Evolutionary conservation across 176 grass and related monocot species (phyloP), one percentile per base, ranked within the genome.

Genomic region (Musa itinerans): DNA sequence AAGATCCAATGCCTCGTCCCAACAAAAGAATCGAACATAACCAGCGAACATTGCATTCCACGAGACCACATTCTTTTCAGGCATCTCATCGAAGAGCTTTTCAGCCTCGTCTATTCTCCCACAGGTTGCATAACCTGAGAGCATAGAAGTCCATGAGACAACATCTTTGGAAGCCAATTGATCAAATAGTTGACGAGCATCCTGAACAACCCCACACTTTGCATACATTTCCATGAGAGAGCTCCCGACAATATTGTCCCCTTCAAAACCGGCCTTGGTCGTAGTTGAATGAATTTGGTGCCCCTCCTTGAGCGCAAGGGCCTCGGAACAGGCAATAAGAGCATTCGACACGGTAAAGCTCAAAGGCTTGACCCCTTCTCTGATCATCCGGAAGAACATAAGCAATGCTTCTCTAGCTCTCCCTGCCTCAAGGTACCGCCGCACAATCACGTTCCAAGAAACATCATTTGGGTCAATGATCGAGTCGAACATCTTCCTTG

Each of bases 31-130:
- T 50, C 74, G 90, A 49, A 86, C 51, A 75, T 92, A 92, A 19
- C 86, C 86, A 12, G 62, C 88, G 64, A 99, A 80, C 90, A 99
- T 89, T 63, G 95, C 84, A 78, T 99, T 99, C 91, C 95, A 99
- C 8, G 86, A 92, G 43, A 99, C 86, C 1, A 94, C 73, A 79
- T 92, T 99, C 49, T 64, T 82, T 6, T 89, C 78, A 78, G 87
- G 69, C 91, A 99, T 99, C 24, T 82, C 62, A 50, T 89, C 61
- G 17, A 92, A 94, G n/a, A 94, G 52, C 48, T 65, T 54, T 71
- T 88, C 88, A 50, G 95, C 95, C 55, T 94, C 91, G 54, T 58
- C 50, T 65, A 94, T 83, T 86, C 88, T 92, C 75, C 90, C 95
- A 67, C 78, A 89, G 65, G 88, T 26, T 63, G 82, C 88, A 71